Evolutionary conservation across 208 protist species (phyloP).

Genomic region (Leishmania tropica): DNA sequence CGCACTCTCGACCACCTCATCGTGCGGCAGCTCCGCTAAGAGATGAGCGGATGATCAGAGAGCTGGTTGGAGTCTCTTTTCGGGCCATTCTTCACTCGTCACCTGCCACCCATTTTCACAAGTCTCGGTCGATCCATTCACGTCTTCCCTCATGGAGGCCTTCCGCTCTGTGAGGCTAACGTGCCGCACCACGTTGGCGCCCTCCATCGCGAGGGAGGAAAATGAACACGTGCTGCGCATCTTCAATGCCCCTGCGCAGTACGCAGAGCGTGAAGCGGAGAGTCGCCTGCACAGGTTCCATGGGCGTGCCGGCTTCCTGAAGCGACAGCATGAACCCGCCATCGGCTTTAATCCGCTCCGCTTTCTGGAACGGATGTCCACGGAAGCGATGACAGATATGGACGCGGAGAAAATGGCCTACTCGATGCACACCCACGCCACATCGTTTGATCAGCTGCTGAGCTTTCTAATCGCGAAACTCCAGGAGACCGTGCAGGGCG

Average conservation of each 20-base stretch:
- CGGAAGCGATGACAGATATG: conserved; percentile 41
- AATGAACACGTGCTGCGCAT: conserved; percentile 26
- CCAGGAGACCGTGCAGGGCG: conserved; percentile 8
- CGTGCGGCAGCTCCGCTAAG: background rate
- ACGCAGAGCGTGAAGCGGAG: conserved; percentile 12
- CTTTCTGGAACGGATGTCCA: conserved; percentile 36
- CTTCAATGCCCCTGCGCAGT: conserved; percentile 34
- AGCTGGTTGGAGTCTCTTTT: background rate
- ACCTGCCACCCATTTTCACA: too few species aligned
- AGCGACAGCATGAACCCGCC: background rate
- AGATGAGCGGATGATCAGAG: background rate
- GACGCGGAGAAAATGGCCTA: conserved; percentile 52
- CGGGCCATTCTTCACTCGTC: background rate
- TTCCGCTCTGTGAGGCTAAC: conserved; percentile 12
- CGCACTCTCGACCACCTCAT: background rate
- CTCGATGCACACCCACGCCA: conserved; percentile 34
- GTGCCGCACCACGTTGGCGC: conserved; percentile 23
- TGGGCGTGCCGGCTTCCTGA: conserved; percentile 10
- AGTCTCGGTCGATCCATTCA: background rate
- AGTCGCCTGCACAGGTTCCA: background rate
- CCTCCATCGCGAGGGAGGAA: conserved; percentile 14
- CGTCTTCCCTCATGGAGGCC: conserved; percentile 12
- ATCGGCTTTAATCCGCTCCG: conserved; percentile 31
- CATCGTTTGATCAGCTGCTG: conserved; percentile 19
- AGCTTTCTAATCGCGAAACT: conserved; percentile 6